Evolutionary conservation across 177 flowering plant species (phyloP), one percentile per base, ranked within the genome.

Genomic region (Vitis hybrid): DNA sequence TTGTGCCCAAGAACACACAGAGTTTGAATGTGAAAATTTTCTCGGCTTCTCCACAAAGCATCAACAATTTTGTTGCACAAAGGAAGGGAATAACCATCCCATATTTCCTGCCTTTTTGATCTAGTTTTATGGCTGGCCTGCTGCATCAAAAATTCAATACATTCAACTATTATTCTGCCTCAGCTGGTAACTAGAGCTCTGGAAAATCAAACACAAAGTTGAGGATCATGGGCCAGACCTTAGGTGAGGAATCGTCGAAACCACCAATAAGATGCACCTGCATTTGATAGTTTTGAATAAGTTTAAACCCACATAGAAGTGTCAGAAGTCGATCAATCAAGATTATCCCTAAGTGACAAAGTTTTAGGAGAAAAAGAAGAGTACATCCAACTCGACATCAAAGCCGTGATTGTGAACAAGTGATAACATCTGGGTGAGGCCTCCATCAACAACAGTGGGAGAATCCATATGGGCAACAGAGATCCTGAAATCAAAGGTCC

Each of bases 251-350:
- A 75, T 91, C 99, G 66, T 93, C 91, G 77, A 82, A 93, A 62
- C 88, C 92, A 65, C 99, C 99, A 71, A 95, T 57, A 18, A 95
- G 78, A 85, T 95, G 96, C 75, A 93, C 99, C 98, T 94, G 91
- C 86, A 83, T 50, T 70, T 65, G 8, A 72, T 46, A 65, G 27
- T 19, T 58, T 58, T 18, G 21, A 16, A 0, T 16, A 15, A 18
- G 24, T 19, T n/a, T 16, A 19, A 58, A 2, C n/a, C 19, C 32
- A 30, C 32, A 30, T 30, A 30, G 19, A 58, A 58, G 11, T 16
- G 54, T 18, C 58, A 49, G 15, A 51, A 11, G 46, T n/a, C 13
- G 58, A 46, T 8, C 35, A 56, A 14, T 11, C 40, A 49, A 70
- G 52, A 63, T 15, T 50, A 30, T 21, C 7, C 65, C 14, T 51